phyloP scores from a whole-genome alignment of 1,284 basidiomycete genomes.

The Retiboletus flavoniger region DNA sequence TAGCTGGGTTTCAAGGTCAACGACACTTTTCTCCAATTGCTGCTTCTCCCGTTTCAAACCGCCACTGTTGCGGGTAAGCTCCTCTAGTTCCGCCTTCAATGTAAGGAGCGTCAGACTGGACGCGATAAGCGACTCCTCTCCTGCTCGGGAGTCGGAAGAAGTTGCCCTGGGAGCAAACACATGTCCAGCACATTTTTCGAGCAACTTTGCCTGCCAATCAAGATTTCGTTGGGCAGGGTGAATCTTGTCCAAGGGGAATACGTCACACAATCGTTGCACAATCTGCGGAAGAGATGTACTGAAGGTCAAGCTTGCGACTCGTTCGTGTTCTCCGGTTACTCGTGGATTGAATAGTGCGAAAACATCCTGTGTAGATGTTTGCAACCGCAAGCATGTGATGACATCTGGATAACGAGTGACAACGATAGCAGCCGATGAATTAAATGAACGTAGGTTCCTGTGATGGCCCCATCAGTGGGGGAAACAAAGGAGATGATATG shows the following conservation, averaged over 20 bases:
- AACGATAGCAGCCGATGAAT: slow-evolving; percentile 42
- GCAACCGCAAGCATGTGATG: slow-evolving; percentile 51
- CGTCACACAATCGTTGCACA: slow-evolving; percentile 42
- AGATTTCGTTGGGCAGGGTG: slow-evolving; percentile 38
- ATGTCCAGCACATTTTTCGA: slow-evolving; percentile 55
- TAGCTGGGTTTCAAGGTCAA: slow-evolving; percentile 31
- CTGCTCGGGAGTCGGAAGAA: background rate
- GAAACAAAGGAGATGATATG: background rate
- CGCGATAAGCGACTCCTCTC: slow-evolving; percentile 40
- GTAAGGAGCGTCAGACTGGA: slow-evolving; percentile 48
- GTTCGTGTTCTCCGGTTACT: slow-evolving; percentile 46
- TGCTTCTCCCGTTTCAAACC: slow-evolving; percentile 34
- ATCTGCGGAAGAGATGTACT: slow-evolving; percentile 37
- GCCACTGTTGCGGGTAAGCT: slow-evolving; percentile 35
- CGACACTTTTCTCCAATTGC: slow-evolving; percentile 31
- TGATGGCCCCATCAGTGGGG: background rate
- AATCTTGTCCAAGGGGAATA: slow-evolving; percentile 46
- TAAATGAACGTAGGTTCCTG: slow-evolving; percentile 34
- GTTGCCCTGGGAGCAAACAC: slow-evolving; percentile 41
- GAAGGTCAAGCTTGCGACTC: slow-evolving; percentile 43
- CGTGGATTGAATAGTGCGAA: slow-evolving; percentile 65
- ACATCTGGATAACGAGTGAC: slow-evolving; percentile 64
- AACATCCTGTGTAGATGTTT: slow-evolving; percentile 33
- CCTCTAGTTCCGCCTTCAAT: slow-evolving; percentile 42
- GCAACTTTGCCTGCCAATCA: slow-evolving; percentile 55